Evolutionary conservation across 768 basidiomycete species (phyloP), one percentile per base, ranked within the genome.

Genomic region (Pholiota conissans): DNA sequence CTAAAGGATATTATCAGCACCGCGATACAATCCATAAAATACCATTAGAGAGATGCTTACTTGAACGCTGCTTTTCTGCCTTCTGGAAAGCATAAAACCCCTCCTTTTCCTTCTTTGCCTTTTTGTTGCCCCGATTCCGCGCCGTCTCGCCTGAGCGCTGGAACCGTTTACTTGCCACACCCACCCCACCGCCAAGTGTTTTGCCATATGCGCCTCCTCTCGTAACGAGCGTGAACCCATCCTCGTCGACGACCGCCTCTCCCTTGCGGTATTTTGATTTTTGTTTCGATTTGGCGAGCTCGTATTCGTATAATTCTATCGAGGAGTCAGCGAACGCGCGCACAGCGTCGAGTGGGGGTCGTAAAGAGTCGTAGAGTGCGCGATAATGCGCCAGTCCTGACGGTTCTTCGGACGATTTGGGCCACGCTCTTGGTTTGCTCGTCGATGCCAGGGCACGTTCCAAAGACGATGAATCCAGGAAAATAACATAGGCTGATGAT

Each of bases 181-280:
- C 42, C n/a, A n/a, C 42, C 5, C 42, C 42, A 45, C n/a, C 18
- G 6, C n/a, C 18, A 40, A 20, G 11, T 18, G 11, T 40, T 18
- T 40, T n/a, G n/a, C 11, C 39, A 40, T 95, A 95, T 20, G 89
- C 88, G 11, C 95, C 95, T 4, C 93, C 92, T 34, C 95, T 81
- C n/a, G 89, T 91, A 32, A 98, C 95, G 11, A 98, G 83, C 10
- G 93, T 96, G 70, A 96, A 98, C 2, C 95, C 95, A 60, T 98
- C 95, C 58, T 91, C 93, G 69, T 98, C 95, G 40, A 96, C 90
- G 55, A 96, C 79, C 5, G 90, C 93, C 65, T 93, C 93, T 20
- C 92, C 91, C 68, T 92, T 91, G 63, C 76, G 80, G 66, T 90
- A 91, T 67, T 84, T 79, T 22, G 84, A 83, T 67, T 81, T 79